These are phyloP conservation scores for Porodaedalea pini DNA, from an alignment of 1,284 basidiomycete genomes.

Conservation along the genomic window DNA sequence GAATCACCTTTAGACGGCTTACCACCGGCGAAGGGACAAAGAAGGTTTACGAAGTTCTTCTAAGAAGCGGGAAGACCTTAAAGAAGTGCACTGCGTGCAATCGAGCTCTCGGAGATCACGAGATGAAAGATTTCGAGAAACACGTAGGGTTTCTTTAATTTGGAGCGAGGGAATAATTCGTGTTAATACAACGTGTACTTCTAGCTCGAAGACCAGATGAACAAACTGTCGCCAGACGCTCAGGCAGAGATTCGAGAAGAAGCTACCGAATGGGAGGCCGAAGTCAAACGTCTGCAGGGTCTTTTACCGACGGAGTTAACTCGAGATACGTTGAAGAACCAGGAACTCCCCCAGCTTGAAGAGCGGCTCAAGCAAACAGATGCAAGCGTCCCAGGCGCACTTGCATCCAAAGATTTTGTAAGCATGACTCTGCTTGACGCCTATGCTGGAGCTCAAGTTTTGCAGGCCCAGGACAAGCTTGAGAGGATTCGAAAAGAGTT, in stretches of 20 bases:
- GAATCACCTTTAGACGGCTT: constrained; percentile 25
- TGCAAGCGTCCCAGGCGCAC: constrained; percentile 46
- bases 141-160: constrained; percentile 40
- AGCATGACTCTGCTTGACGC: constrained; percentile 12
- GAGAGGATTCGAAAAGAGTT: constrained; percentile 48
- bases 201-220: constrained; percentile 55
- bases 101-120: constrained; percentile 61
- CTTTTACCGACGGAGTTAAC: constrained; percentile 54
- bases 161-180: background rate
- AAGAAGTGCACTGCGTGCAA: constrained; percentile 78
- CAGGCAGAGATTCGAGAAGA: constrained; percentile 43
- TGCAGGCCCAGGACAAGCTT: constrained; percentile 47
- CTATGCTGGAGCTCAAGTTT: background rate
- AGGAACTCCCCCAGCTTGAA: constrained; percentile 68
- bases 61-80: constrained; percentile 58
- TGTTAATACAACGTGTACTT: background rate
- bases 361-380: constrained; percentile 59
- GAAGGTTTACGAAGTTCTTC: constrained; percentile 61
- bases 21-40: constrained; percentile 38
- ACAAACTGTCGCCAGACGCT: constrained; percentile 42
- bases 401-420: constrained; percentile 54
- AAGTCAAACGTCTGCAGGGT: constrained; percentile 55
- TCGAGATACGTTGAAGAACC: constrained; percentile 50
- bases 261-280: constrained; percentile 57
- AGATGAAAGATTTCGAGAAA: constrained; percentile 63